These are phyloP conservation scores for Colletotrichum sp. DNA, from an alignment of 2,329 filamentous ascomycete species.

Conservation along the genomic window DNA sequence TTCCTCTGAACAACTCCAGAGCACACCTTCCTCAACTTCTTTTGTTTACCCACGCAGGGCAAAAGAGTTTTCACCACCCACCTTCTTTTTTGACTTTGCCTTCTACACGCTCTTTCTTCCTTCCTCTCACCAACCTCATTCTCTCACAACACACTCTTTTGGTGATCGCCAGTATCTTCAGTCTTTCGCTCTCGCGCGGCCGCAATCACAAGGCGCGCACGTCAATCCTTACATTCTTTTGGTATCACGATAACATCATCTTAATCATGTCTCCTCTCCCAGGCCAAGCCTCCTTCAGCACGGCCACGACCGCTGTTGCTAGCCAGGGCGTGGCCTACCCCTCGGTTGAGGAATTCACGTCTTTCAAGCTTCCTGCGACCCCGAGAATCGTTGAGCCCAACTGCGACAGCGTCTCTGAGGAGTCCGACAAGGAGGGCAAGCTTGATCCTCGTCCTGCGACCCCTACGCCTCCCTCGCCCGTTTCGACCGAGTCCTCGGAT, in stretches of 20 bases:
- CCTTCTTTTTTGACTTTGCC: not conserved
- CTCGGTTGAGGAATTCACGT: not conserved
- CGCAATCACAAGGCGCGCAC: not conserved
- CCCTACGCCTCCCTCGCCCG: conserved; percentile 1
- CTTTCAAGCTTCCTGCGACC: not conserved
- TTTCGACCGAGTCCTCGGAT: not conserved
- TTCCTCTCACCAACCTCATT: not conserved
- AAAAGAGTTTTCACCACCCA: not conserved
- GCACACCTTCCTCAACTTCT: not conserved
- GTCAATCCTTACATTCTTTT: not conserved
- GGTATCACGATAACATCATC: not conserved
- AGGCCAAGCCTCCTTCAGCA: conserved; percentile 5
- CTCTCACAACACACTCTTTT: not conserved
- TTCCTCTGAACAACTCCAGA: not conserved
- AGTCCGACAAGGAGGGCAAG: not conserved
- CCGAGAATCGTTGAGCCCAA: not conserved
- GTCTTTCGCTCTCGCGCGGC: not conserved
- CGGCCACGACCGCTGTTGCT: not conserved
- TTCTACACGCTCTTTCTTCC: not conserved
- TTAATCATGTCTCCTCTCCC: not conserved
- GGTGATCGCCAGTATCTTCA: not conserved
- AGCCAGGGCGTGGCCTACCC: not conserved
- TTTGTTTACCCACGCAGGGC: not conserved
- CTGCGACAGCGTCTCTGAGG: not conserved
- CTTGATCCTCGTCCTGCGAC: not conserved